Evolutionary conservation across 257 asterid species (phyloP), one percentile per base, ranked within the genome.

Genomic region (Solanum lignicaule): DNA sequence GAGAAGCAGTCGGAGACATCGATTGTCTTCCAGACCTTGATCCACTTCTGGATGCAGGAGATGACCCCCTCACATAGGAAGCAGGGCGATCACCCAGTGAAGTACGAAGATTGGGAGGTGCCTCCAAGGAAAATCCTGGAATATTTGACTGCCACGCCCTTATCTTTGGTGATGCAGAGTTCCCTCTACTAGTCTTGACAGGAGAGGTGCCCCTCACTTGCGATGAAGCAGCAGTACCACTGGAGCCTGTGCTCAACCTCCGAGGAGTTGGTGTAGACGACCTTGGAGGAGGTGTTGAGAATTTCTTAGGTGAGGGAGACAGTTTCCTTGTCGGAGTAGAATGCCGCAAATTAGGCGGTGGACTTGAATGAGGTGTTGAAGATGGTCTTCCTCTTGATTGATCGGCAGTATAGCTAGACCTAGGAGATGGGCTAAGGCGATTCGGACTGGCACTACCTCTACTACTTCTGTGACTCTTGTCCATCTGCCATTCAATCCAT

Each of bases 71-170:
- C 86, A 97, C 98, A 86, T 95, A 95, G 68, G 98, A 95, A 58
- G 96, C 96, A 38, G 99, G 98, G 87, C 99, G 93, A 89, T 95
- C 98, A 86, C 94, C 98, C 91, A 95, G 88, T 27, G 99, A 97
- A 68, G 99, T 97, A 75, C 99, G 98, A 83, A 97, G 99, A 92
- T 96, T 96, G 81, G 99, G 99, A 43, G 99, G 99, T 76, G 93
- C 98, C 92, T 97, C 99, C 9, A 87, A 91, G 23, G 99, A 93
- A 91, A 97, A 96, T 66, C 98, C 99, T 18, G 98, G 98, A 90
- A 95, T 93, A 89, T 93, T 95, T 62, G 95, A 89, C 88, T 95
- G 98, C 98, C 99, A 95, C 83, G 96, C 95, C 86, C 89, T 89
- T 86, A 92, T 91, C 89, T 95, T 97, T 75, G 99, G 99, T 38